Evolutionary conservation across 495 filamentous ascomycete species (phyloP).

Genomic region (Penicillium antarcticum): DNA sequence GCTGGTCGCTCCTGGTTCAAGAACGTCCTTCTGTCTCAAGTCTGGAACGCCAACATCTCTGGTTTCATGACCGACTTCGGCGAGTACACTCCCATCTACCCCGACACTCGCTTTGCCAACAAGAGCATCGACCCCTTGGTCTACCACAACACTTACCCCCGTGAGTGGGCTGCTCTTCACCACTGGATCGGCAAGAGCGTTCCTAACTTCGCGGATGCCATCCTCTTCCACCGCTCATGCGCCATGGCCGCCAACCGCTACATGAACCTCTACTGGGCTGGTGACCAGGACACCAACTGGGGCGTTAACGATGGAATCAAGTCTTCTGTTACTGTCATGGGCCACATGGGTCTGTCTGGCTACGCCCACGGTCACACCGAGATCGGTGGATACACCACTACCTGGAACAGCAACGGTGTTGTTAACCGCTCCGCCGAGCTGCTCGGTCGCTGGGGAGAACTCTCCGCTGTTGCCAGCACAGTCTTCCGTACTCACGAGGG

Average conservation of each 20-base stretch:
- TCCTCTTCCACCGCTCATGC: slow-evolving; percentile 22
- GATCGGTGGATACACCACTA: slow-evolving; percentile 25
- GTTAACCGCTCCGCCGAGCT: slow-evolving; percentile 24
- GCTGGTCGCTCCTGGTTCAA: slow-evolving; percentile 19
- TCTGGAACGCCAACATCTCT: slow-evolving; percentile 23
- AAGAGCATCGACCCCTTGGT: slow-evolving; percentile 17
- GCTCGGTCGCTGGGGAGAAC: slow-evolving; percentile 23
- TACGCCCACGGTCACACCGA: slow-evolving; percentile 23
- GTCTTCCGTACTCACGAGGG: slow-evolving; percentile 27
- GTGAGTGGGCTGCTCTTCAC: slow-evolving; percentile 23
- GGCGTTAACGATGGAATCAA: slow-evolving; percentile 27
- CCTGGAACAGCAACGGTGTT: slow-evolving; percentile 12
- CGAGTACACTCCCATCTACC: slow-evolving; percentile 19
- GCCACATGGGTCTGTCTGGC: slow-evolving; percentile 26
- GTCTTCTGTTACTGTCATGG: slow-evolving; percentile 22
- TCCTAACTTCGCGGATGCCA: slow-evolving; percentile 14
- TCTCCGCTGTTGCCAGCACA: slow-evolving; percentile 18
- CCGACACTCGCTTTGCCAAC: slow-evolving; percentile 20
- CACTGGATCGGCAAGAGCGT: slow-evolving; percentile 16
- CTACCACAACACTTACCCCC: slow-evolving; percentile 24
- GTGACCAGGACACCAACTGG: slow-evolving; percentile 24
- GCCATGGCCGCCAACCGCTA: slow-evolving; percentile 18
- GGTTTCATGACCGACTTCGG: slow-evolving; percentile 27
- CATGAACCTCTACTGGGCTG: slow-evolving; percentile 27
- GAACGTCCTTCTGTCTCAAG: slow-evolving; percentile 17